Evolutionary conservation across 768 basidiomycete genomes (phyloP), one percentile per base, ranked within the genome.

Genomic region (Gautieria morchelliformis): DNA sequence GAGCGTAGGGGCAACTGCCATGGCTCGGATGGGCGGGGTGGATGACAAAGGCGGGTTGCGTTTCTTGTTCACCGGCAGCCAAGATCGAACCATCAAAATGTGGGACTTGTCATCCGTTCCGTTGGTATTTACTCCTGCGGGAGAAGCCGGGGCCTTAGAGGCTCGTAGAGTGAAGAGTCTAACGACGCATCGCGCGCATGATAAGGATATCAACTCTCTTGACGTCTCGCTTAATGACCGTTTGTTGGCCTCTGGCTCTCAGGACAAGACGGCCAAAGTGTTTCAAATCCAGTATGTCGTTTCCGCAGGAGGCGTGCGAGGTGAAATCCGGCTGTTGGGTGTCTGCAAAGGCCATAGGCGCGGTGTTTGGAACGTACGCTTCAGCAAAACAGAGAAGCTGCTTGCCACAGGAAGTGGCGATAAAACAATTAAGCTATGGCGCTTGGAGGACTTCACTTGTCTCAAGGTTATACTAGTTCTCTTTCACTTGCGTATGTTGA

Each of bases 41-140:
- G 61, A 61, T 27, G 49, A 56, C 1, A 51, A 45, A 5, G 67
- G 67, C 19, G 58, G 63, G 37, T 62, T 66, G 52, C 75, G 75
- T 41, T 95, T 96, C 72, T 75, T 94, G 77, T 89, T 97, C 67
- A 96, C 93, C 14, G 96, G 95, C 33, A 91, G 89, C 67, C 95
- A 98, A 70, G 96, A 99, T 69, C 83, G 91, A 44, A 98, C 96
- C 4, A 89, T 97, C 68, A 99, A 99, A 71, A 87, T 98, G 84
- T 99, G 96, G 96, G 93, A 98, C 70, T 68, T 98, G n/a, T 73
- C 79, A 0, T 67, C 72, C 14, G 70, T 85, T 4, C 70, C 77
- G 1, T 19, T 45, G 27, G 46, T n/a, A 5, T 57, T 35, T 15
- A 24, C 33, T 40, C 51, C 72, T n/a, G 61, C 62, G 24, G 65